Evolutionary conservation across 495 filamentous ascomycete genomes (phyloP), one percentile per base, ranked within the genome.

Genomic region (Aspergillus haitiensis): DNA sequence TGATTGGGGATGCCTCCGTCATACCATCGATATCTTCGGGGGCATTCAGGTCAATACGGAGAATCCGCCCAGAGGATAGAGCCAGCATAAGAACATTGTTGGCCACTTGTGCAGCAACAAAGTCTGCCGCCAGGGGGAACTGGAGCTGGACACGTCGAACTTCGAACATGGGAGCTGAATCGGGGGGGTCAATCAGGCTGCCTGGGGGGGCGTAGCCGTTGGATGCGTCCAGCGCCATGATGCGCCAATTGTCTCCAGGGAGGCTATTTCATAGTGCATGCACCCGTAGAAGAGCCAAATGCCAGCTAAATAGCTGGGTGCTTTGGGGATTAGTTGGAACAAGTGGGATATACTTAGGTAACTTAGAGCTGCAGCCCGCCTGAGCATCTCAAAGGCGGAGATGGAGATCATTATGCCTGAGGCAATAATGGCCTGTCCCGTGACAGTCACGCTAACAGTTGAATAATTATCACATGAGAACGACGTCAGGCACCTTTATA

Each of bases 81-180:
- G 94, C 94, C 50, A 98, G 75, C 12, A 98, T 84, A 54, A 98
- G 82, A 51, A 97, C 92, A 82, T 98, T 97, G 75, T 98, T 97
- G 55, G 93, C 93, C 32, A 97, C 93, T 74, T 97, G 92, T 45
- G 93, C 92, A 27, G 95, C 92, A 36, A 96, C 94, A 70, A 98
- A 97, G 74, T 97, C 90, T 63, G 91, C 89, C 21, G 92, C 88
- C 62, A 97, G 86, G 33, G 86, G 83, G 78, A 97, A 98, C 67
- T 92, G 89, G 49, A 98, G 88, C 78, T 91, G 86, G 16, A 98
- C 94, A 58, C 79, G 86, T 72, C 93, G 88, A 67, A 98, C 86
- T 67, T 96, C 87, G 80, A 98, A 97, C 72, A 98, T 96, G 60
- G 92, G 79, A 47, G 86, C 75, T 48, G 81, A 81, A 62, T 86